phyloP scores from a whole-genome alignment of 148 eudicot genomes.

The Chenopodium formosanum region DNA sequence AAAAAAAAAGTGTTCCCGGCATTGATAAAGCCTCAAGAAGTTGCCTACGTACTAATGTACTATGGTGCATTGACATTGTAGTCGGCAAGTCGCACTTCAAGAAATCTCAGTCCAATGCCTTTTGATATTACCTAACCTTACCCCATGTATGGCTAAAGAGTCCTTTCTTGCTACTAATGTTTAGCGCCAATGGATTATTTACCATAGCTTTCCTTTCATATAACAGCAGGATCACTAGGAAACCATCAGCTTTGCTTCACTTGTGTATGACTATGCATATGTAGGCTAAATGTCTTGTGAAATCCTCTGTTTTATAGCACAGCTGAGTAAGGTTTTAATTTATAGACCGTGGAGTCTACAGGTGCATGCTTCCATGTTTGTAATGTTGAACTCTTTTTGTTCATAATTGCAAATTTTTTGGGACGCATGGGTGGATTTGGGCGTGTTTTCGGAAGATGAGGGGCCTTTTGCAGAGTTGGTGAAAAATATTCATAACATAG shows the following conservation, averaged over 20 bases:
- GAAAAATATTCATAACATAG: too few relatives aligned
- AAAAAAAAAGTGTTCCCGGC: neutral
- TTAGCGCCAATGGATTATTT: too few relatives aligned
- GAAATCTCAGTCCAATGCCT: neutral
- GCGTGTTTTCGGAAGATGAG: too few relatives aligned
- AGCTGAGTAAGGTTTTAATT: neutral
- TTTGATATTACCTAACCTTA: neutral
- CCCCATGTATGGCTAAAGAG: neutral
- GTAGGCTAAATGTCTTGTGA: neutral
- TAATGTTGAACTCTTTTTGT: neutral
- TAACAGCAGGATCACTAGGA: neutral
- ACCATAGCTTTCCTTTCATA: neutral
- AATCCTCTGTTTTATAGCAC: neutral
- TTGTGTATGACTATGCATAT: neutral
- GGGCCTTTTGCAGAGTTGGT: too few relatives aligned
- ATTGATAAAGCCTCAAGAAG: neutral
- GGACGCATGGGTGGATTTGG: neutral
- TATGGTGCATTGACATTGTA: neutral
- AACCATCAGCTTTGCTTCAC: neutral
- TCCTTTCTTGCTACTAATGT: neutral
- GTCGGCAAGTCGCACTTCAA: neutral
- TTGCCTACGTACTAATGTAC: neutral
- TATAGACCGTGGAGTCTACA: neutral
- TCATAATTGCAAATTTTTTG: neutral
- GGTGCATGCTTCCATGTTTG: neutral